phyloP scores from a whole-genome alignment of 2,329 filamentous ascomycete species.

The Hypoxylon sp. region DNA sequence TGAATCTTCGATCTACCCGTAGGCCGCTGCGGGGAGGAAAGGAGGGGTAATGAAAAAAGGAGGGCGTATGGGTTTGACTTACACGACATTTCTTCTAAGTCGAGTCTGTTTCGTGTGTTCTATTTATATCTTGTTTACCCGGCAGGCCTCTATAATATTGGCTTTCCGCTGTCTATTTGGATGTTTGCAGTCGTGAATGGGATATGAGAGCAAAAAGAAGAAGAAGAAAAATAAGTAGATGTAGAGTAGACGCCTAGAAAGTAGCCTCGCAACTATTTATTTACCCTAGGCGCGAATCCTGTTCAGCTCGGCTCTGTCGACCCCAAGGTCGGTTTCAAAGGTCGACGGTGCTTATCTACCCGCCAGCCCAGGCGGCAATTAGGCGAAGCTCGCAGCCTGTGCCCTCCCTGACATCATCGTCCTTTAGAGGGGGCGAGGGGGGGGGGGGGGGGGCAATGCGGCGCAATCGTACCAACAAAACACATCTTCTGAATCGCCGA shows the following conservation, averaged over 20 bases:
- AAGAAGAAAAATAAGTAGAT: no score
- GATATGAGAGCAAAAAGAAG: no score
- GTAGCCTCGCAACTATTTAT: not conserved
- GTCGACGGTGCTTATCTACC: not conserved
- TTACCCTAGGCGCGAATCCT: no score
- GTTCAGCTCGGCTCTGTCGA: not conserved
- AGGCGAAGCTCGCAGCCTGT: no score
- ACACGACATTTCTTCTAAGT: conserved; percentile 39
- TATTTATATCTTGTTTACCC: not conserved
- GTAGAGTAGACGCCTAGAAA: no score
- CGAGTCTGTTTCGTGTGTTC: not conserved
- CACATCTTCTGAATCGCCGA: conserved; percentile 13
- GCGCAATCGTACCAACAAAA: not conserved
- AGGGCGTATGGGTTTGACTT: conserved; percentile 24
- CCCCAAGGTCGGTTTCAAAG: not conserved
- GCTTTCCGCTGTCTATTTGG: no score
- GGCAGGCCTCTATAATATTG: no score
- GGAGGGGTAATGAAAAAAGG: not conserved
- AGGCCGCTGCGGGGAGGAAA: not conserved
- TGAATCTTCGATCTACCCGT: not conserved
- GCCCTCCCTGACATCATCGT: conserved; percentile 25
- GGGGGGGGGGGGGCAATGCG: not conserved
- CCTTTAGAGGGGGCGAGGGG: conserved; percentile 7
- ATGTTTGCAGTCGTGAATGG: no score
- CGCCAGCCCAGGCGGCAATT: not conserved